Evolutionary conservation across 306 rosid species (phyloP), one percentile per base, ranked within the genome.

Genomic region (Prunus padus): DNA sequence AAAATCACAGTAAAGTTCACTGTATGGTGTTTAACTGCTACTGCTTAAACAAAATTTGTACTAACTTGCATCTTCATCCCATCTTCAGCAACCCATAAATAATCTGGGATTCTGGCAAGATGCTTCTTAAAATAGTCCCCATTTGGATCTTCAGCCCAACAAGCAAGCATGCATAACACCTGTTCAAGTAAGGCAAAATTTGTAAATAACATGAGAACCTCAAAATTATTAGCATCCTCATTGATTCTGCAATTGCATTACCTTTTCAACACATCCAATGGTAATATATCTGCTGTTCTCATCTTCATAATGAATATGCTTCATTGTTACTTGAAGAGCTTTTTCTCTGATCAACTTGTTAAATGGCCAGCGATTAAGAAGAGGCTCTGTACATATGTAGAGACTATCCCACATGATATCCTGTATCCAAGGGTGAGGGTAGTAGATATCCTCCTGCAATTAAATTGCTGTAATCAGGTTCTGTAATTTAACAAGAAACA

Each of bases 101-200:
- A 86, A 81, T 92, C 97, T 0, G 89, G 91, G 19, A 92, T 63
- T 55, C 97, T 86, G 1, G 89, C 95, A 37, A 91, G 88, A 83
- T 88, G 96, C 76, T 88, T 86, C 72, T 86, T 90, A 44, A 86
- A 90, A 70, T 85, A 82, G 73, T 86, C 92, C 63, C 91, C 92
- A n/a, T 89, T 71, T 18, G 97, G 91, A 80, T 92, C 91, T 79
- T 92, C 96, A 22, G 62, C 90, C 97, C 96, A 92, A 75, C 97
- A 92, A 47, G 90, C 88, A 54, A 92, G 89, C 96, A 89, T 92
- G 12, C 88, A 84, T 37, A 92, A 75, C 9, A 79, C 84, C 97
- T 89, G 46, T 13, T 72, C 65, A 19, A 37, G 19, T 22, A 1
- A 37, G 42, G 42, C 9, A 37, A 37, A 1, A 37, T 37, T 37